These are phyloP conservation scores for Acrocalymma vagum DNA, from an alignment of 2,329 filamentous ascomycete genomes.

Conservation along the genomic window DNA sequence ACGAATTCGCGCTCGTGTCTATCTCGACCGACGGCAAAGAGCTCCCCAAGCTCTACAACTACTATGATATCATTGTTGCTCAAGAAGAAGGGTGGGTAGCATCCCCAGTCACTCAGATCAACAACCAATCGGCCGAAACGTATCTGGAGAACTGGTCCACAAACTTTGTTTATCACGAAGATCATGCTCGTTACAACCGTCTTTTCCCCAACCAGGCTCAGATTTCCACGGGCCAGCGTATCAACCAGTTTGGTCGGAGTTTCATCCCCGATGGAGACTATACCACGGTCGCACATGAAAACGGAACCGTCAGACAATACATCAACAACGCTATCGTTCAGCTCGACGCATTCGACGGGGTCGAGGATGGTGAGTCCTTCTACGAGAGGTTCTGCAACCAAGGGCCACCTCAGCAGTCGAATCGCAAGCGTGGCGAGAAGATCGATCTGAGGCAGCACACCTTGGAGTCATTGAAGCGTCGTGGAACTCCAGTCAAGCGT, in stretches of 20 bases:
- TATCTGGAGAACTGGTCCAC: constrained; percentile 35
- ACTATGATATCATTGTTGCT: constrained; percentile 27
- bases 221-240: constrained; percentile 2
- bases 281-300: constrained; percentile 29
- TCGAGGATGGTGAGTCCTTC: constrained; percentile 43
- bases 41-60: constrained; percentile 40
- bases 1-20: constrained; percentile 26
- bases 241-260: constrained; percentile 19
- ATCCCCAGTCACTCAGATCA: constrained; percentile 39
- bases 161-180: constrained; percentile 35
- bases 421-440: constrained; percentile 5
- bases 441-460: constrained; percentile 1
- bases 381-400: constrained; percentile 37
- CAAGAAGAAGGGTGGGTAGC: constrained; percentile 20
- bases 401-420: constrained; percentile 7
- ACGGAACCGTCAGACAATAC: constrained; percentile 27
- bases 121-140: constrained; percentile 33
- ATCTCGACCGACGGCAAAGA: constrained; percentile 36
- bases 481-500: constrained; percentile 12
- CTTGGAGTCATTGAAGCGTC: constrained; percentile 2
- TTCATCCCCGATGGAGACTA: constrained; percentile 20
- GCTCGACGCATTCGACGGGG: constrained; percentile 27
- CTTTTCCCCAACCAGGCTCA: constrained; percentile 32
- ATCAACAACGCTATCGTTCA: constrained; percentile 24
- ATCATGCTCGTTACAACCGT: constrained; percentile 44